Percentiles rank a stretch among this genome's conserved stretches.
Evolutionary conservation across 257 asterid genomes (phyloP).

Genomic region (Jacaranda copaia): DNA sequence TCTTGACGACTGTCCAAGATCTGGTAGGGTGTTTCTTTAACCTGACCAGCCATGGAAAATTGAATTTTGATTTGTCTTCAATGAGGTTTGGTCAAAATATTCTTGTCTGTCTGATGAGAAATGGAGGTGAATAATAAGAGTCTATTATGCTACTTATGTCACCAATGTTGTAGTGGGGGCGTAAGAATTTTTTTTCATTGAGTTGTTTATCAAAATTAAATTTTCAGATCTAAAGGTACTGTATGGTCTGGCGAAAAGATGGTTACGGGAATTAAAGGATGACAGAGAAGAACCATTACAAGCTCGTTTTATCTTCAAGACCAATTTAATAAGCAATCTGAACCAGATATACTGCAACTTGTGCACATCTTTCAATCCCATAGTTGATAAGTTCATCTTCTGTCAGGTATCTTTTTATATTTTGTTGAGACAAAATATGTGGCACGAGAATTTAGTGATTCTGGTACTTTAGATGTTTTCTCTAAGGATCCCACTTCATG

Average conservation of each 20-base stretch:
- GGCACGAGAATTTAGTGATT: slow-evolving; percentile 23
- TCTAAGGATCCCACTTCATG: slow-evolving; percentile 24
- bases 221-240: slow-evolving; percentile 71
- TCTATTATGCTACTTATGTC: slow-evolving; percentile 4
- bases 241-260: slow-evolving; percentile 67
- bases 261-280: slow-evolving; percentile 79
- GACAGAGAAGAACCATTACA: slow-evolving; percentile 63
- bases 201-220: slow-evolving; percentile 38
- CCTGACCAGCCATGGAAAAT: not conserved
- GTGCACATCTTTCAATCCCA: slow-evolving; percentile 56
- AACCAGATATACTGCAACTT: slow-evolving; percentile 85
- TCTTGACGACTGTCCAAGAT: slow-evolving; percentile 1
- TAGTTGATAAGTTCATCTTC: slow-evolving; percentile 63
- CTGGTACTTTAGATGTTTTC: slow-evolving; percentile 19
- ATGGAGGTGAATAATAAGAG: slow-evolving; percentile 21
- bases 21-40: slow-evolving; percentile 10
- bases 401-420: slow-evolving; percentile 68
- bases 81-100: slow-evolving; percentile 26
- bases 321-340: slow-evolving; percentile 53
- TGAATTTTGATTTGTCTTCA: slow-evolving; percentile 10
- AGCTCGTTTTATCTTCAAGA: slow-evolving; percentile 77
- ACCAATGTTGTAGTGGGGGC: slow-evolving; percentile 2
- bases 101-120: slow-evolving; percentile 14
- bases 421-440: slow-evolving; percentile 28
- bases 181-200: not conserved